Evolutionary conservation across 306 rosid genomes (phyloP).

Genomic region (Dalbergia oliveri): DNA sequence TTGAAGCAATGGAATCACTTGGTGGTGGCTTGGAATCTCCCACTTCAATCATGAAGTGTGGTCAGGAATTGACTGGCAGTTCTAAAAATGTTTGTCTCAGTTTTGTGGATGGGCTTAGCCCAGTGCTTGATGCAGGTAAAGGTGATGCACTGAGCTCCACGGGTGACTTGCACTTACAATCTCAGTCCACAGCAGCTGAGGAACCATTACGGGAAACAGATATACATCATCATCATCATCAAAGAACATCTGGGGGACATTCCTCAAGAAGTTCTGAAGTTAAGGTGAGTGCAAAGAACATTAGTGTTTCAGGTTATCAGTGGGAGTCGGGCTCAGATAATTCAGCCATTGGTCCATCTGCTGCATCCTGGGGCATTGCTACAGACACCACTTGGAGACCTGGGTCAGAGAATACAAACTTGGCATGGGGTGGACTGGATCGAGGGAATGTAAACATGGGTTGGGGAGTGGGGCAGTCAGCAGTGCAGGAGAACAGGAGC

Average conservation of each 20-base stretch:
- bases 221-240: constrained; percentile 54
- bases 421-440: constrained; percentile 60
- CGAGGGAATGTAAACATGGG: constrained; percentile 58
- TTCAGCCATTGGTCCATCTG: constrained; percentile 53
- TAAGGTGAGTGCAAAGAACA: constrained; percentile 59
- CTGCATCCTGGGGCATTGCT: constrained; percentile 60
- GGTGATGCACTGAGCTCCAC: constrained; percentile 87
- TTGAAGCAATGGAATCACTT: constrained; percentile 95
- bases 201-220: constrained; percentile 57
- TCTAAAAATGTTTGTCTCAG: constrained; percentile 77
- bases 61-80: constrained; percentile 67
- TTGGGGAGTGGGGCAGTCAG: constrained; percentile 60
- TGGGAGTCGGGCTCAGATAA: constrained; percentile 62
- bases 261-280: constrained; percentile 61
- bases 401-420: constrained; percentile 61
- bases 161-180: constrained; percentile 64
- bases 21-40: constrained; percentile 79
- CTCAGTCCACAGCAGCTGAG: constrained; percentile 59
- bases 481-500: constrained; percentile 58
- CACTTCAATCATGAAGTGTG: constrained; percentile 70
- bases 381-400: constrained; percentile 68
- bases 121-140: constrained; percentile 80
- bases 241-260: constrained; percentile 57
- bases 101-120: constrained; percentile 72
- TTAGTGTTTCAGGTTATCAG: constrained; percentile 64